Base-by-base conservation (phyloP, 1,284 basidiomycete species). In the Fistulina hepatica region DNA sequence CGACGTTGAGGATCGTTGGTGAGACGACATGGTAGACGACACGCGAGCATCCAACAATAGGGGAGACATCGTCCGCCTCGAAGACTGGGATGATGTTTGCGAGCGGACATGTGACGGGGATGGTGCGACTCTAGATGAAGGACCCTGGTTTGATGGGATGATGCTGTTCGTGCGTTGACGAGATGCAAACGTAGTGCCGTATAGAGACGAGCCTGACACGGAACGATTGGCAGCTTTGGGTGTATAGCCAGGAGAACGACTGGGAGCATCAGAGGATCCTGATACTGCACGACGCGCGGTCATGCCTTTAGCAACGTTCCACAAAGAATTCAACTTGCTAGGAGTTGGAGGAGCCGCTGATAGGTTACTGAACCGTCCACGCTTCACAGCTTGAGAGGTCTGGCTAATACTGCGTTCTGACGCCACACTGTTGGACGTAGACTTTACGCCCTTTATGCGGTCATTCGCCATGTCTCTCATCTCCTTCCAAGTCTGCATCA, bases 381-480 rank as follows among this genome's bases (percentile, higher is more conserved):
- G 48, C 33, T 39, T 44, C 32, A 46, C 48, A 15, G 47, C 47
- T 36, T 42, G 38, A 16, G 28, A 32, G 8, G 17, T n/a, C 13
- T 19, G 9, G 6, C 15, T 16, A 19, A 33, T 41, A 16, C 41
- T 31, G 30, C 44, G 40, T 35, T 76, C 77, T 48, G 64, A 70
- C 21, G 47, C 64, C 32, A 68, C 67, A 51, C 83, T 85, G 19
- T 60, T 55, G 7, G 83, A 72, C 21, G 81, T 65, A 27, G 81
- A 81, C 45, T 67, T 73, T 45, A 60, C 69, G 7, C 71, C 75
- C 24, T 55, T 59, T 12, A 83, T 57, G 28, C 69, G 68, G 44
- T 89, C 84, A 25, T 64, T 64, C 21, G 67, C 74, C 84, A 89
- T 89, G 21, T 84, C 81, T 44, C 76, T 69, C 23, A 90, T 58